These are phyloP conservation scores for Hypoxylon sp. DNA, from an alignment of 2,329 filamentous ascomycete species.

Conservation along the genomic window DNA sequence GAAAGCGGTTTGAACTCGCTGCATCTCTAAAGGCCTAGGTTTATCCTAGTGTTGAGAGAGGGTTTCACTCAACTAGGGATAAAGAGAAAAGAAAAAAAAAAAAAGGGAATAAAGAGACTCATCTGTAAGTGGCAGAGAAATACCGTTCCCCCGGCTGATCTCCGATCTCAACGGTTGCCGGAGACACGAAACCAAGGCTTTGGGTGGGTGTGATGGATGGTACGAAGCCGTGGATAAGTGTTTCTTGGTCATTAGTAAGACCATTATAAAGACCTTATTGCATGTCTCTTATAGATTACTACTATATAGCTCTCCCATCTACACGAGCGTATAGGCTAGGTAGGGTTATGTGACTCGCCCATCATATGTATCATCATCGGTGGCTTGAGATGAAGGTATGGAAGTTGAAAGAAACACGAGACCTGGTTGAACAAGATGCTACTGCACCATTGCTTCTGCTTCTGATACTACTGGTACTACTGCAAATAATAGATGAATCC, in stretches of 20 bases:
- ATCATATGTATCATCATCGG: constrained; percentile 2
- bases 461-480: background rate
- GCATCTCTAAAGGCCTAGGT: constrained; percentile 28
- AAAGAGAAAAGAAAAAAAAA: background rate
- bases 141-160: constrained; percentile 21
- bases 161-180: constrained; percentile 35
- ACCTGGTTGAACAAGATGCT: background rate
- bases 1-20: constrained; percentile 31
- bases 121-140: constrained; percentile 17
- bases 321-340: constrained; percentile 10
- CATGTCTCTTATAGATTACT: constrained; percentile 26
- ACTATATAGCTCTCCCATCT: constrained; percentile 8
- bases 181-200: constrained; percentile 33
- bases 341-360: background rate
- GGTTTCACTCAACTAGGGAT: constrained; percentile 17
- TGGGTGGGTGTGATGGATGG: constrained; percentile 37
- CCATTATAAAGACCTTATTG: constrained; percentile 8
- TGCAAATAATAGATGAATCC: constrained; percentile 10
- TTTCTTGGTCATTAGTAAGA: constrained; percentile 24
- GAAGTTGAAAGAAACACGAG: constrained; percentile 18
- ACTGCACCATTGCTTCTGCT: constrained; percentile 7
- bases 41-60: constrained; percentile 16
- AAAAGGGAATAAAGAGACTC: no score
- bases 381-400: constrained; percentile 16
- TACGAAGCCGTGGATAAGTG: constrained; percentile 11